Conservation (phyloP, 768 basidiomycete species). For the Tulasnella sp. region DNA sequence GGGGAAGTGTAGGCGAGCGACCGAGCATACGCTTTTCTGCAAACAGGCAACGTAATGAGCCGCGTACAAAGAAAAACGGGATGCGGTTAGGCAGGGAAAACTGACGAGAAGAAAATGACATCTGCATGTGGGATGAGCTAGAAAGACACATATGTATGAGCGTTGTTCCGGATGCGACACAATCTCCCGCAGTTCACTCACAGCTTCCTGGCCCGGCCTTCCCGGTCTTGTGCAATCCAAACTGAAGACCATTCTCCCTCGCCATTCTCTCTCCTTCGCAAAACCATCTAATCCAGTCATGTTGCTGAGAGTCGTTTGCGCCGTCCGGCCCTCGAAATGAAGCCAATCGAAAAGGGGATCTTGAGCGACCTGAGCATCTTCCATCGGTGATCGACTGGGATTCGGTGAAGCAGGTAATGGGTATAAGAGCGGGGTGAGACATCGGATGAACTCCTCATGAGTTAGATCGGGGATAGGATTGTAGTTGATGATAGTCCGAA, state of each 20-base stretch:
- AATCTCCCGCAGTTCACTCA: slow-evolving; percentile 30
- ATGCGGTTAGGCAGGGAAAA: no score
- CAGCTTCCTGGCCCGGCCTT: slow-evolving; percentile 69
- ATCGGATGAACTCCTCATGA: slow-evolving; percentile 74
- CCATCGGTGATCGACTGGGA: slow-evolving; percentile 7
- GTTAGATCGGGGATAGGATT: slow-evolving; percentile 80
- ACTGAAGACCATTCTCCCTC: slow-evolving; percentile 71
- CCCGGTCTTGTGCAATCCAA: slow-evolving; percentile 65
- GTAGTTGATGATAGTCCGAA: slow-evolving; percentile 70
- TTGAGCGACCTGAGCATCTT: neutral
- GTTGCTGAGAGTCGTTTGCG: slow-evolving; percentile 70
- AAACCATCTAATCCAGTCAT: slow-evolving; percentile 71
- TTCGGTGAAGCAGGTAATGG: slow-evolving; percentile 24
- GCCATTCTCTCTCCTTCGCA: slow-evolving; percentile 74
- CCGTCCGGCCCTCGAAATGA: slow-evolving; percentile 72
- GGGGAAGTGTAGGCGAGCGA: slow-evolving; percentile 52
- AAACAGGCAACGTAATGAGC: no score
- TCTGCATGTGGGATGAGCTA: slow-evolving; percentile 77
- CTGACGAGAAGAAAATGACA: slow-evolving; percentile 54
- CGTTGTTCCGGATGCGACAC: neutral
- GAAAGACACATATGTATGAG: neutral
- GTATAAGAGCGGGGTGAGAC: slow-evolving; percentile 63
- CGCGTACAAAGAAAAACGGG: no score
- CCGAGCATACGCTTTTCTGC: slow-evolving; percentile 51
- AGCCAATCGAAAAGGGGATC: slow-evolving; percentile 70